A percentile compares a stretch with the other conserved stretches of the same genome.
These are phyloP conservation scores for Circinella umbellata DNA, from an alignment of 371 early-diverging fungal species.

Conservation along the genomic window DNA sequence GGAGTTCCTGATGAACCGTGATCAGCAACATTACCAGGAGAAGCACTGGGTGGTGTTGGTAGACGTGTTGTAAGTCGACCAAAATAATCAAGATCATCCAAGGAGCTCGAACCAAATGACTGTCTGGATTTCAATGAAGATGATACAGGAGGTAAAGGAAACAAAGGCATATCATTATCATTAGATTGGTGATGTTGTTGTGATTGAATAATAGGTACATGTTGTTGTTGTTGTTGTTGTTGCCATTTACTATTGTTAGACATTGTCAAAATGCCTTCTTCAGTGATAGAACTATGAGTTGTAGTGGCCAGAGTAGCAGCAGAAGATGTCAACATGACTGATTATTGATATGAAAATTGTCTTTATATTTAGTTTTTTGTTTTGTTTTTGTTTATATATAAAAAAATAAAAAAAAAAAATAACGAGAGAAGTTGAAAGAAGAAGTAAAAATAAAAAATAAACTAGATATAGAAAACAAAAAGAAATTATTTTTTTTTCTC, in stretches of 20 bases:
- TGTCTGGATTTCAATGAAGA: constrained; percentile 8
- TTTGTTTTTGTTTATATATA: neutral
- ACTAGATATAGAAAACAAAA: neutral
- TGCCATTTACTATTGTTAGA: constrained; percentile 2
- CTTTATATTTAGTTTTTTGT: too few relatives aligned
- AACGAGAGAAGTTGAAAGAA: constrained; percentile 1
- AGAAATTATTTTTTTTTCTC: too few relatives aligned
- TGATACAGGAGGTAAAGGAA: constrained; percentile 8
- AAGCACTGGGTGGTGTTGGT: constrained; percentile 19
- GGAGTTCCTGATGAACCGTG: constrained; percentile 30
- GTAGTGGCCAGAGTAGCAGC: neutral
- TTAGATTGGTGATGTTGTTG: neutral
- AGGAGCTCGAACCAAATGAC: neutral
- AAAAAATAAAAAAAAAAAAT: neutral
- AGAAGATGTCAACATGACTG: constrained; percentile 7
- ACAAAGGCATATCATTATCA: constrained; percentile 8
- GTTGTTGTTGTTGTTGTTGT: neutral
- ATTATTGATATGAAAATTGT: neutral
- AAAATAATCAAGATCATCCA: constrained; percentile 15
- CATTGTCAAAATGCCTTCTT: constrained; percentile 5
- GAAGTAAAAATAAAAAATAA: neutral
- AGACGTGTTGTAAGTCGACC: constrained; percentile 25
- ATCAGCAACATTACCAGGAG: constrained; percentile 23
- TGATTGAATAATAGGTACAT: neutral
- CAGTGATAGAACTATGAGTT: neutral